Evolutionary conservation across 2,329 filamentous ascomycete genomes (phyloP).

Genomic region (Colletotrichum salicis): DNA sequence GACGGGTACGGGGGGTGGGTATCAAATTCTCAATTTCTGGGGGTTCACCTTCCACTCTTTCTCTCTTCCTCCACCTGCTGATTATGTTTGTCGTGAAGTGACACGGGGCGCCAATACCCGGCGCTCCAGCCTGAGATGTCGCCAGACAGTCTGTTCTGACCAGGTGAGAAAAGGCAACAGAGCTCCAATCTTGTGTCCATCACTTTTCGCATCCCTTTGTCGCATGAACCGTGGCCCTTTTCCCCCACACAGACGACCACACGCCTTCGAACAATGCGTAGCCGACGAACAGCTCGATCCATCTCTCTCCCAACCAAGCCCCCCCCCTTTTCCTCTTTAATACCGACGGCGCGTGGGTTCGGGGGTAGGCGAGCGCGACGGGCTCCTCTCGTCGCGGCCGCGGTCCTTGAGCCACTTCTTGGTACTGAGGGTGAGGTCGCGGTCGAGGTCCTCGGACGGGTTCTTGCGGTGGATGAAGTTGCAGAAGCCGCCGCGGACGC

Average conservation of each 20-base stretch:
- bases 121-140: not conserved
- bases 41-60: not conserved
- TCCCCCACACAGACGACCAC: too few species aligned
- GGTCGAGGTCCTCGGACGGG: constrained; percentile 86
- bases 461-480: constrained; percentile 99
- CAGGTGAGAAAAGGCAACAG: too few species aligned
- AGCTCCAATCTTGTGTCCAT: too few species aligned
- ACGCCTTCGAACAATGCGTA: too few species aligned
- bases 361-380: constrained; percentile 84
- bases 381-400: constrained; percentile 85
- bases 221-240: too few species aligned
- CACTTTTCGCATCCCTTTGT: too few species aligned
- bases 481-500: constrained; percentile 95
- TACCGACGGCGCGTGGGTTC: constrained; percentile 81
- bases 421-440: constrained; percentile 85
- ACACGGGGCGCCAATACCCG: not conserved
- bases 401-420: constrained; percentile 95
- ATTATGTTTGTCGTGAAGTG: not conserved
- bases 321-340: constrained; percentile 49
- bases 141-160: too few species aligned
- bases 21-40: constrained; percentile 2
- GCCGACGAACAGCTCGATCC: not conserved
- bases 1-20: not conserved
- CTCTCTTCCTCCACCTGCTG: not conserved
- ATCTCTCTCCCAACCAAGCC: not conserved